Conservation (phyloP, 2,329 filamentous ascomycete genomes). For the Westerdykella sp. region DNA sequence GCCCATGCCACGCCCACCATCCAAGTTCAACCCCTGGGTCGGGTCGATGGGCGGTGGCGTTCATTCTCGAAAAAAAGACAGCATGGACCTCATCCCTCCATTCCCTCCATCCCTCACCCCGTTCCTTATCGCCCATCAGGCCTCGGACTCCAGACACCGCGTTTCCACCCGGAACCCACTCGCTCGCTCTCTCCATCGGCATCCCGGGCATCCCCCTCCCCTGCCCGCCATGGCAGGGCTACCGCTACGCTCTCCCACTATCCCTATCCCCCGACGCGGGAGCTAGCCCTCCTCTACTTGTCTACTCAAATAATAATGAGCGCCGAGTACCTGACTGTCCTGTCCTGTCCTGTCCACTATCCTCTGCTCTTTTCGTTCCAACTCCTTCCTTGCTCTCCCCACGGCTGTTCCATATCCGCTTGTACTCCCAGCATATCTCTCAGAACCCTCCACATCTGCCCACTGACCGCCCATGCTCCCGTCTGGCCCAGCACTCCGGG, state of each 20-base stretch:
- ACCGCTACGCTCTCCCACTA: constrained; percentile 7
- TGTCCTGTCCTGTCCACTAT: too few relatives aligned
- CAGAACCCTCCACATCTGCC: background rate
- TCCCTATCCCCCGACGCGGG: constrained; percentile 26
- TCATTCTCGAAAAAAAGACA: background rate
- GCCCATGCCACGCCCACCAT: background rate
- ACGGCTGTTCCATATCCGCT: background rate
- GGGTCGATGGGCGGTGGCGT: background rate
- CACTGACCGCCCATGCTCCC: constrained; percentile 13
- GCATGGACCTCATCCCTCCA: background rate
- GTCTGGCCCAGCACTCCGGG: constrained; percentile 19
- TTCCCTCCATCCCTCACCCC: background rate
- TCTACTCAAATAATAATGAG: constrained; percentile 7
- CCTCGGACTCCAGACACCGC: constrained; percentile 8
- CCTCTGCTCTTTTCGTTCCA: too few relatives aligned
- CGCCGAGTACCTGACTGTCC: background rate
- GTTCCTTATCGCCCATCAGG: constrained; percentile 16
- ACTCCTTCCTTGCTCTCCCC: background rate
- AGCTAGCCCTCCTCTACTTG: constrained; percentile 21
- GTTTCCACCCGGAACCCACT: constrained; percentile 12
- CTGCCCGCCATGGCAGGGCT: background rate
- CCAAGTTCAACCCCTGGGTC: background rate
- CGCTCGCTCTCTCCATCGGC: constrained; percentile 4
- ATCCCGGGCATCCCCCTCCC: constrained; percentile 12
- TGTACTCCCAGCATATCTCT: background rate